Evolutionary conservation across 2,329 filamentous ascomycete genomes (phyloP), one percentile per base, ranked within the genome.

Genomic region (Botrytis galanthina): DNA sequence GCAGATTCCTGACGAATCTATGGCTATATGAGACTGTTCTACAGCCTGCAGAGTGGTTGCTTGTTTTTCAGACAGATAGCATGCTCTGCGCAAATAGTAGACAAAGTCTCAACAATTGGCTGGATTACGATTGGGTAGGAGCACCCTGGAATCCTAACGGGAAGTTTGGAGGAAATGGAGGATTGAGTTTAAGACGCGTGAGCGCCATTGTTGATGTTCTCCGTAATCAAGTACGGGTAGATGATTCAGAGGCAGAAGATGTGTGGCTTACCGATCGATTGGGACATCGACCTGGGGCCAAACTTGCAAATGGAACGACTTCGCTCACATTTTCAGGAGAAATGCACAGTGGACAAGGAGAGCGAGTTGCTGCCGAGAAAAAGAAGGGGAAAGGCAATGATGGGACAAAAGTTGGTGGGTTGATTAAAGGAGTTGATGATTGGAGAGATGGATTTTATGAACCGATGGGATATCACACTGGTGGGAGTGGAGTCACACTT

Each of bases 391-490:
- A 75, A 39, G 46, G 73, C 44, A 77, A 74, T 26, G 44, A 77
- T 73, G 75, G 71, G 44, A 71, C 70, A 60, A 80, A 77, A 44
- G 79, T 75, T 1, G 79, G 79, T 12, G 76, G 76, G 2, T 57
- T 79, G 60, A 79, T 85, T 54, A 75, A 81, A 60, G 85, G 83
- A 12, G 80, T 87, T 57, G 86, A 87, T 78, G 83, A 85, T 78
- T 87, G 85, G 84, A 83, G 86, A 71, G 80, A 84, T n/a, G 86
- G 86, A 22, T 85, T 84, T 77, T 88, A 88, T 78, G 80, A 87
- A 78, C 87, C 87, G 22, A 87, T 89, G 87, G 87, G 87, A 61
- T 89, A 87, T 78, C 87, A 89, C 78, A 87, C 85, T 1, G 87
- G 86, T 35, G 84, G 84, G 12, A 84, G 84, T 71, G 87, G 87